A percentile compares a stretch with the other conserved stretches of the same genome.
phyloP scores from a whole-genome alignment of 768 basidiomycete genomes.

The Termitomyces bulborhizus region DNA sequence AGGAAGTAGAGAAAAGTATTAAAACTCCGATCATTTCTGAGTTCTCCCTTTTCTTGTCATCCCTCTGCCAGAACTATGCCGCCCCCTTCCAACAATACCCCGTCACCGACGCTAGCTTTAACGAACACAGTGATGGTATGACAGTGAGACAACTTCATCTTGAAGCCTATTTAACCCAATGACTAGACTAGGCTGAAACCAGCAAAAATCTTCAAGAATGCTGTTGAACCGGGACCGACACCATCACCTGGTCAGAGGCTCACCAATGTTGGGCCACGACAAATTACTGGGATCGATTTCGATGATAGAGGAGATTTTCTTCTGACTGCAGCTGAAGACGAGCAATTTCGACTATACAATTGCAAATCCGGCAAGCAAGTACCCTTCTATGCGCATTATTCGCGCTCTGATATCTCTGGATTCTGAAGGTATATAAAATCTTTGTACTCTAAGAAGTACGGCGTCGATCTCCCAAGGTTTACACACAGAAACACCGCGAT shows the following conservation, averaged over 20 bases:
- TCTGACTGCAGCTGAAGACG: slow-evolving; percentile 88
- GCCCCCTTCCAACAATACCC: slow-evolving; percentile 27
- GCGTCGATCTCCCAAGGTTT: slow-evolving; percentile 89
- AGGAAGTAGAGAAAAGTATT: slow-evolving; percentile 29
- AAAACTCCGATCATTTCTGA: slow-evolving; percentile 43
- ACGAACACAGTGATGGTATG: slow-evolving; percentile 46
- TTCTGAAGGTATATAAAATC: slow-evolving; percentile 63
- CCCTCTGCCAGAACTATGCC: slow-evolving; percentile 25
- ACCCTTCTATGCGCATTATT: slow-evolving; percentile 15
- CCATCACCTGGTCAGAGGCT: slow-evolving; percentile 36
- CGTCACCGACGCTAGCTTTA: slow-evolving; percentile 35
- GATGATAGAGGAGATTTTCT: slow-evolving; percentile 87
- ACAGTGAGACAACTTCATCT: slow-evolving; percentile 5
- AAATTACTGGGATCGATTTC: slow-evolving; percentile 86
- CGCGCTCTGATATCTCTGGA: slow-evolving; percentile 10
- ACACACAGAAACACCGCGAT: slow-evolving; percentile 87
- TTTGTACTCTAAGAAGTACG: slow-evolving; percentile 92
- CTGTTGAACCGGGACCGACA: slow-evolving; percentile 57
- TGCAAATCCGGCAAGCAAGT: slow-evolving; percentile 93
- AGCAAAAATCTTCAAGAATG: slow-evolving; percentile 80
- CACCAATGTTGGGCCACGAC: slow-evolving; percentile 46
- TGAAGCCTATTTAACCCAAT: slow-evolving; percentile 5
- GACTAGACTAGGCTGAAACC: slow-evolving; percentile 72
- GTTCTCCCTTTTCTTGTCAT: background rate
- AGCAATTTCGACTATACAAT: slow-evolving; percentile 84